phyloP scores from a whole-genome alignment of 192 early-diverging fungal species.

The Ambispora gerdemannii region DNA sequence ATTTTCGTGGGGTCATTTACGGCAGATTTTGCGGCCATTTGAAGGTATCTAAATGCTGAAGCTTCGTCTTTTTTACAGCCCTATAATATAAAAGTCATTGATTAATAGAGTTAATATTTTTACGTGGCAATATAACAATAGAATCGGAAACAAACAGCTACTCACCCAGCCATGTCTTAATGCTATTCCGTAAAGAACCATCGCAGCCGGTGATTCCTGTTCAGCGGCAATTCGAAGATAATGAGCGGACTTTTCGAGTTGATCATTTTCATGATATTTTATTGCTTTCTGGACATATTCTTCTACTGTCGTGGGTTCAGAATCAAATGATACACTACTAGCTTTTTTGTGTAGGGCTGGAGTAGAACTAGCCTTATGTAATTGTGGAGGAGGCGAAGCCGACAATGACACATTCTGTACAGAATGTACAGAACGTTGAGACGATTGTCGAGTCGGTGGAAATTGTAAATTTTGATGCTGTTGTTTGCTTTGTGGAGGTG shows the following conservation, averaged over 20 bases:
- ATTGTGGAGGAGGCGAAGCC: neutral
- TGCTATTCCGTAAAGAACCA: slow-evolving; percentile 72
- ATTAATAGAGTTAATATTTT: no score
- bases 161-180: slow-evolving; percentile 72
- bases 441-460: slow-evolving; percentile 12
- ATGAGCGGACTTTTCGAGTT: slow-evolving; percentile 67
- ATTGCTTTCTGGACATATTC: slow-evolving; percentile 66
- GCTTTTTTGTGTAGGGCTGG: slow-evolving; percentile 17
- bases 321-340: neutral
- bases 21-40: slow-evolving; percentile 66
- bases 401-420: neutral
- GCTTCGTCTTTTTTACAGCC: slow-evolving; percentile 66
- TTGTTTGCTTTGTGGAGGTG: slow-evolving; percentile 17
- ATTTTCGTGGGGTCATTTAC: slow-evolving; percentile 57
- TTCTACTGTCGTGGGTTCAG: slow-evolving; percentile 33
- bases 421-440: neutral
- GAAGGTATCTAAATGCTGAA: slow-evolving; percentile 65
- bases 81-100: slow-evolving; percentile 16
- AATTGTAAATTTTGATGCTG: slow-evolving; percentile 36
- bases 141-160: neutral
- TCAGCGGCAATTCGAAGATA: slow-evolving; percentile 70
- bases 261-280: slow-evolving; percentile 63
- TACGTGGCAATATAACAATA: no score
- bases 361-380: neutral
- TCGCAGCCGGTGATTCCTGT: slow-evolving; percentile 58